Conservation (phyloP, 2,329 filamentous ascomycete genomes). For the Davidsoniella australis region DNA sequence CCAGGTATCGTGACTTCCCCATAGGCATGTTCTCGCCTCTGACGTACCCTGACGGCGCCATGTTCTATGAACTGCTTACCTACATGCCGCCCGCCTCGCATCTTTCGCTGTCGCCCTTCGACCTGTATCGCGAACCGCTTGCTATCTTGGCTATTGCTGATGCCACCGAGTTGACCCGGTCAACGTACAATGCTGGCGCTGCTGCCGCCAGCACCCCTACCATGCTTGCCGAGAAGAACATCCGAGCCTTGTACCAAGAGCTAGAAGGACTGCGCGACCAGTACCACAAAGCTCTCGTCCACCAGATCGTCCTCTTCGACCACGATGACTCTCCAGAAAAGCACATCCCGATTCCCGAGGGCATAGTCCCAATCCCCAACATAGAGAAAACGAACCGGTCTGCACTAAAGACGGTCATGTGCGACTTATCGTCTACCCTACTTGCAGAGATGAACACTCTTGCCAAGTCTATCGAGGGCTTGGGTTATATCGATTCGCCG, state of each 20-base stretch:
- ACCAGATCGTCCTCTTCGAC: conserved; percentile 69
- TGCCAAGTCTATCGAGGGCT: conserved; percentile 54
- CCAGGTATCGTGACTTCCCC: background rate
- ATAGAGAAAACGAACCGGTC: conserved; percentile 32
- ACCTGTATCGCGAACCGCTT: conserved; percentile 72
- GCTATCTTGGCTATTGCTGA: conserved; percentile 75
- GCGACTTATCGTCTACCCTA: conserved; percentile 56
- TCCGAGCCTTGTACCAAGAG: conserved; percentile 45
- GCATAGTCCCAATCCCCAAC: conserved; percentile 54
- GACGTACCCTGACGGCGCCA: conserved; percentile 68
- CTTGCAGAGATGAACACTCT: conserved; percentile 60
- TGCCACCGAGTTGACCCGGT: conserved; percentile 47
- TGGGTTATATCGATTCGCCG: conserved; percentile 64
- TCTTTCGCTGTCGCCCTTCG: conserved; percentile 68
- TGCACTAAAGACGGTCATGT: conserved; percentile 58
- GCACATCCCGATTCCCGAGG: conserved; percentile 43
- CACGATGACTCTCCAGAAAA: conserved; percentile 33
- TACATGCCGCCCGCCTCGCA: conserved; percentile 67
- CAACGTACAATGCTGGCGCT: conserved; percentile 31
- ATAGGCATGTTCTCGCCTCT: conserved; percentile 86
- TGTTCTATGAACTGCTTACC: conserved; percentile 77
- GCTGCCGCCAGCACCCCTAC: conserved; percentile 2
- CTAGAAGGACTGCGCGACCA: conserved; percentile 53
- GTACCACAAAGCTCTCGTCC: conserved; percentile 60
- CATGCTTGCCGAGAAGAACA: conserved; percentile 32